Evolutionary conservation across 192 early-diverging fungal species (phyloP), one percentile per base, ranked within the genome.

Genomic region (Cetraspora pellucida): DNA sequence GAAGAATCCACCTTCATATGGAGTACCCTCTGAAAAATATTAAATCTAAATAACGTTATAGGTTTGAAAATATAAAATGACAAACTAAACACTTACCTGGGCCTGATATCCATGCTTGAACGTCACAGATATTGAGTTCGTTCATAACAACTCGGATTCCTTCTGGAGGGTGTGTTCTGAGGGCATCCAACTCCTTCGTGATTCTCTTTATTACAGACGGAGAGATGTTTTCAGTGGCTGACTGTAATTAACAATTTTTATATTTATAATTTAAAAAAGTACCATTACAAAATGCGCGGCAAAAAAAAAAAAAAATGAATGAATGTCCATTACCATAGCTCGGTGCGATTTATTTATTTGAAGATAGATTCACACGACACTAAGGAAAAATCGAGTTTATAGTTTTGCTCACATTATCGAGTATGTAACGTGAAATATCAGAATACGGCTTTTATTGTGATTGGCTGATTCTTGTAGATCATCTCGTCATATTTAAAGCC

Each of bases 91-190:
- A 72, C 44, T 74, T 87, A 87, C 89, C 89, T 60, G 94, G 95
- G 0, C 95, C 96, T 23, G 86, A 82, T 28, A 98, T 91, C 86
- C 90, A 91, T 5, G 95, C 96, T 69, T 92, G 89, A 72, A 98
- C 90, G 77, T 98, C 95, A 10, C 88, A 83, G 14, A 98, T 45
- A 50, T 89, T 77, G 37, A 90, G 88, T 17, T 94, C 88, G 77
- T 93, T 91, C 8, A 89, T 72, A 8, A 90, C 84, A n/a, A 95
- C 79, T 46, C 82, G 78, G 77, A 98, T 95, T 54, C 93, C 96
- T 72, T 98, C 95, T n/a, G 90, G 92, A 10, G 94, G 93, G 14
- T 80, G 82, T 17, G 77, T 67, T 19, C 87, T 68, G 23, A 93
- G 85, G 17, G 63, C 72, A 45, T 82, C 75, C 25, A 94, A 73